A percentile compares a stretch with the other conserved stretches of the same genome.
Evolutionary conservation across 306 rosid species (phyloP).

Genomic region (Malus orientalis): DNA sequence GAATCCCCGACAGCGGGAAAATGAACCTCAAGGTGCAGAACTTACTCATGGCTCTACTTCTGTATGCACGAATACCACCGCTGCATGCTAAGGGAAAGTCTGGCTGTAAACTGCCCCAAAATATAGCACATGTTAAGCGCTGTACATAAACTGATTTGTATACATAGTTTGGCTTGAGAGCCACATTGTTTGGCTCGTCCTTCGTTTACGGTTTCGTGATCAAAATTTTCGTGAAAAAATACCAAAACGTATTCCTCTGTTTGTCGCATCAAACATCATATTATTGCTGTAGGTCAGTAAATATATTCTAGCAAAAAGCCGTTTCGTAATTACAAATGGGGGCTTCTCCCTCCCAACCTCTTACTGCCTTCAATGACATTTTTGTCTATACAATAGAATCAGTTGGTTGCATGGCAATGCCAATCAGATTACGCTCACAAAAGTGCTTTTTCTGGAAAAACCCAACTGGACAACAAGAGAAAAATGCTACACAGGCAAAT

Average conservation of each 20-base stretch:
- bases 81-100: neutral
- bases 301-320: slow-evolving; percentile 43
- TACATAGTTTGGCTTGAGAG: neutral
- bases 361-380: slow-evolving; percentile 46
- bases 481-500: slow-evolving; percentile 28
- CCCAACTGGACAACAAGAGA: slow-evolving; percentile 38
- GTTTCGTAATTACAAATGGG: slow-evolving; percentile 49
- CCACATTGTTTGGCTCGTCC: neutral
- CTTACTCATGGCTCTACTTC: neutral
- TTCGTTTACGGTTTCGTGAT: neutral
- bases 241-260: neutral
- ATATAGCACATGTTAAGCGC: neutral
- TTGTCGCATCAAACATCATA: neutral
- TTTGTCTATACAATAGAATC: slow-evolving; percentile 59
- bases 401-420: slow-evolving; percentile 27
- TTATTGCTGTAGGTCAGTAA: slow-evolving; percentile 39
- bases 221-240: too few species aligned
- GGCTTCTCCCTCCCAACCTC: slow-evolving; percentile 39
- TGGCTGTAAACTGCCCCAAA: slow-evolving; percentile 18
- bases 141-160: neutral
- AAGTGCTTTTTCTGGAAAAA: neutral
- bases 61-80: neutral
- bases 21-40: slow-evolving; percentile 16
- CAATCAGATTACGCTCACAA: neutral
- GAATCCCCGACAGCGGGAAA: slow-evolving; percentile 24